phyloP scores from a whole-genome alignment of 306 rosid genomes.

The Dalbergia cultrata region DNA sequence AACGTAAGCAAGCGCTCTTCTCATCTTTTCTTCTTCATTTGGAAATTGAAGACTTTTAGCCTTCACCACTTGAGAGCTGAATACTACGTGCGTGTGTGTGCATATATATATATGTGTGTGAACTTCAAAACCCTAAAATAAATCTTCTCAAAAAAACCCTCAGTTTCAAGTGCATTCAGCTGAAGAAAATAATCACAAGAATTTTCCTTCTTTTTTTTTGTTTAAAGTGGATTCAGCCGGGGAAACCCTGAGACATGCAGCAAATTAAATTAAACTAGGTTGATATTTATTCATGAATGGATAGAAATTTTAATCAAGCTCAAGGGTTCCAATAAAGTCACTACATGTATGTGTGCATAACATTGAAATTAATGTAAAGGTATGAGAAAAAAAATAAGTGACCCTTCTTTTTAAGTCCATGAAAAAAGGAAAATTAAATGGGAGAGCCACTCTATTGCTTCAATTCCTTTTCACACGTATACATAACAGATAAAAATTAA shows the following conservation, averaged over 20 bases:
- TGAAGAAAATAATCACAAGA: constrained; percentile 17
- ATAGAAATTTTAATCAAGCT: constrained; percentile 2
- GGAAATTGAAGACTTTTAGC: neutral
- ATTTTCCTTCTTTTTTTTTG: neutral
- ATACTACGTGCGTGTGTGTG: neutral
- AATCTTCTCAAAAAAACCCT: neutral
- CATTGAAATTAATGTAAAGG: neutral
- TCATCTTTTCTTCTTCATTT: constrained; percentile 49
- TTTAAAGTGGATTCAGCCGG: neutral
- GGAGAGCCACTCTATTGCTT: constrained; percentile 14
- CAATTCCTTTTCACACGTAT: constrained; percentile 25
- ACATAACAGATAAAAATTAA: neutral
- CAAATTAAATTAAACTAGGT: neutral
- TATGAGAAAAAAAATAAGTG: constrained; percentile 15
- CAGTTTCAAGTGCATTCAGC: too few species aligned
- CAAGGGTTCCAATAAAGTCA: neutral
- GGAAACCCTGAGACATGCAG: constrained; percentile 19
- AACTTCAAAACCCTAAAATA: constrained; percentile 40
- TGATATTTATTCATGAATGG: neutral
- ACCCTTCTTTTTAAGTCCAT: constrained; percentile 33
- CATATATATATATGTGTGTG: neutral
- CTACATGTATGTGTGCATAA: neutral
- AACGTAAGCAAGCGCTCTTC: constrained; percentile 37
- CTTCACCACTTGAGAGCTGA: neutral
- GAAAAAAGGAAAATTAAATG: constrained; percentile 29